Evolutionary conservation across 345 rosid genomes (phyloP).

Genomic region (Cardamine resedifolia): DNA sequence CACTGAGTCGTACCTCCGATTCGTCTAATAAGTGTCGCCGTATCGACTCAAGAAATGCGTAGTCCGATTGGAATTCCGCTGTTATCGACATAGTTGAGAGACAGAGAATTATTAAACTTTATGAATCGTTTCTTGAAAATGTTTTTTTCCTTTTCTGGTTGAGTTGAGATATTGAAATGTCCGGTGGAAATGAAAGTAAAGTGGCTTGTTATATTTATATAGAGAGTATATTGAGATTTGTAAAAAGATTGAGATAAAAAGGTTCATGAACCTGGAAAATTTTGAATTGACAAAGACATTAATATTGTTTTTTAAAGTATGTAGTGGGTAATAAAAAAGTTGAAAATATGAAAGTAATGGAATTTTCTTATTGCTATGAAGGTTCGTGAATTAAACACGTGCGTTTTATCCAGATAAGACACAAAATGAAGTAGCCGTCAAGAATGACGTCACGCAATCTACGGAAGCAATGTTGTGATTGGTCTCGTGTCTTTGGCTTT

Average conservation of each 20-base stretch:
- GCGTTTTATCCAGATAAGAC: conserved; percentile 25
- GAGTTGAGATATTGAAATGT: conserved; percentile 18
- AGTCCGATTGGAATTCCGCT: conserved; percentile 47
- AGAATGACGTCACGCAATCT: conserved; percentile 35
- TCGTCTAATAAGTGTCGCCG: conserved; percentile 55
- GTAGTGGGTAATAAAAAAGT: conserved; percentile 25
- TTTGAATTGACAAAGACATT: conserved; percentile 2
- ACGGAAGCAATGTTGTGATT: conserved; percentile 33
- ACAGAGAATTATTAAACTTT: not conserved
- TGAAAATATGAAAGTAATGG: conserved; percentile 28
- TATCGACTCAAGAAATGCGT: conserved; percentile 52
- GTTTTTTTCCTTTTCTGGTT: not conserved
- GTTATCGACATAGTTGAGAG: conserved; percentile 12
- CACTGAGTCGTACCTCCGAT: conserved; percentile 27
- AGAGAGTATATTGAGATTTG: not conserved
- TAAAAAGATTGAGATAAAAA: not conserved
- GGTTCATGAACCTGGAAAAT: conserved; percentile 40
- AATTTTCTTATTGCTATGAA: conserved; percentile 30
- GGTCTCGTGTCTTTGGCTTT: conserved; percentile 30
- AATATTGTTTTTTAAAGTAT: not conserved
- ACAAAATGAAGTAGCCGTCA: conserved; percentile 23
- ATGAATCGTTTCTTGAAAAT: not conserved
- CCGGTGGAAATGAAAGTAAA: conserved; percentile 12
- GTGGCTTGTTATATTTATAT: conserved; percentile 9
- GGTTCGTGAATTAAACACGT: conserved; percentile 40